phyloP scores from a whole-genome alignment of 331 rosid species.

The Cydonia oblonga region DNA sequence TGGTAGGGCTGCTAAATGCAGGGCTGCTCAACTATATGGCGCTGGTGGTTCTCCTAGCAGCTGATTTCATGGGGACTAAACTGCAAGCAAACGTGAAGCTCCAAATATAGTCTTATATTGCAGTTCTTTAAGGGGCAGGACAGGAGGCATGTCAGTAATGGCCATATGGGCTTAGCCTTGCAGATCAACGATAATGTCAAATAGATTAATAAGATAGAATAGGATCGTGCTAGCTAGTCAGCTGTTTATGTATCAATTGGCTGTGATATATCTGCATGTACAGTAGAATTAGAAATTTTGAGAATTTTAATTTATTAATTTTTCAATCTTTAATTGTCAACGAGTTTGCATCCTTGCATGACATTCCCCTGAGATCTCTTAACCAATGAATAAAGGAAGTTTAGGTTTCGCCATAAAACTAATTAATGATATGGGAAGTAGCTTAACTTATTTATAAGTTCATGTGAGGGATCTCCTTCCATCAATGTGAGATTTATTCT shows the following conservation, averaged over 20 bases:
- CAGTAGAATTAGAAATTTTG: background rate
- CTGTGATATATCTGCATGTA: background rate
- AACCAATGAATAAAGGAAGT: background rate
- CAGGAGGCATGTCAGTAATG: slow-evolving; percentile 66
- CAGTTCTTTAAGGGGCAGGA: slow-evolving; percentile 62
- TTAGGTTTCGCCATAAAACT: no score
- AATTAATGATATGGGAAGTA: no score
- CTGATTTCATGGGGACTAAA: slow-evolving; percentile 60
- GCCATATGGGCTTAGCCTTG: slow-evolving; percentile 61
- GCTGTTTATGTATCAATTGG: no score
- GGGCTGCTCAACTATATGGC: slow-evolving; percentile 74
- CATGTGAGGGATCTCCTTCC: accelerated
- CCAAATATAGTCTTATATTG: slow-evolving; percentile 29
- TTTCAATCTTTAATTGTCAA: background rate
- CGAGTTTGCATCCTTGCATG: background rate
- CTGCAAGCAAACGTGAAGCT: slow-evolving; percentile 41
- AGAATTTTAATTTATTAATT: background rate
- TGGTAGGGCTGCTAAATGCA: slow-evolving; percentile 61
- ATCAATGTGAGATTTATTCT: no score
- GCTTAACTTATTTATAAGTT: no score
- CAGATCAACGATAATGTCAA: background rate
- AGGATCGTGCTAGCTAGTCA: background rate
- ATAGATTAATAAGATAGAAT: background rate
- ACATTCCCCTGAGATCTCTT: background rate
- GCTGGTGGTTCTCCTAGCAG: slow-evolving; percentile 47